Base-by-base conservation (phyloP, 2,329 filamentous ascomycete species). In the Alternaria dauci region DNA sequence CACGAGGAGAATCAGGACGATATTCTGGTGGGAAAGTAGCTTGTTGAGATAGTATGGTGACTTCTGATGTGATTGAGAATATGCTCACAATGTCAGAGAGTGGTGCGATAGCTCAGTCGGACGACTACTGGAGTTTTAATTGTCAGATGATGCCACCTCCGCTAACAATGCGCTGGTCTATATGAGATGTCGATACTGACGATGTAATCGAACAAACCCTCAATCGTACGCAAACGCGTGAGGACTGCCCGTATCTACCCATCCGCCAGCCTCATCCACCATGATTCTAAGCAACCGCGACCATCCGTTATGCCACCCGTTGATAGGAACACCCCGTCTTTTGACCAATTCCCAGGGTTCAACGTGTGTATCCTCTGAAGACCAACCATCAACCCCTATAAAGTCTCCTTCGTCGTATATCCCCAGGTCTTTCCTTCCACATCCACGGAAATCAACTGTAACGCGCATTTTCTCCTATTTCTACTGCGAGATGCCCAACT, bases 401-500 rank as follows among this genome's bases (percentile, higher is more conserved):
- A 16, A n/a, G 16, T 50, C 46, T 26, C 14, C 46, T 2, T 25
- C 20, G 14, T 34, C 18, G 9, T 34, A 8, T 9, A 25, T 34
- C 4, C 46, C 12, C 30, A 12, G 23, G n/a, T 32, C 18, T 46
- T 20, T 16, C 12, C 5, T 28, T 48, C 46, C 30, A 48, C 30
- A 25, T 23, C 30, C 32, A 23, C 3, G 14, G 20, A 23, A 11
- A 50, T 50, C 32, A n/a, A 36, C 2, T 23, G 44, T 23, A 48
- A 48, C 44, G 30, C 44, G 18, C 30, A 34, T 30, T 18, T 48
- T 23, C 28, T 6, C 44, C 32, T 25, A 16, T 42, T n/a, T 55
- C 59, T 71, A 77, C 25, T 75, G 61, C 7, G 65, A 61, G 18
- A 77, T 77, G 6, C 92, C 92, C 52, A 95, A 81, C 75, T 94